Base-by-base conservation (phyloP, 2,329 filamentous ascomycete genomes). In the Xylariales sp. region DNA sequence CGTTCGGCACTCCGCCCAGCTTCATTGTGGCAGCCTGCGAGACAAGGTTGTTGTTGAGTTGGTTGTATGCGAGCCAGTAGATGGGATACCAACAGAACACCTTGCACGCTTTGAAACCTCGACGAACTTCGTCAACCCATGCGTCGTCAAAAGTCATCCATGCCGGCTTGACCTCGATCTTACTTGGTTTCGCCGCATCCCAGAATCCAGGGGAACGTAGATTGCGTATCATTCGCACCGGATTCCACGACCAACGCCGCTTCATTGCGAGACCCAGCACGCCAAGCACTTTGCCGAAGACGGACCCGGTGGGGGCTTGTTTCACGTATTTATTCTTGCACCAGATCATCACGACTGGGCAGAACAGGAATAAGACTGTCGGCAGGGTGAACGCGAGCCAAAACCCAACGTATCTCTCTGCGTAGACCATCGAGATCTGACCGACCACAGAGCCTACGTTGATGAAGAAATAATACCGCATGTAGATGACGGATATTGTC, bases 101-200 rank as follows among this genome's bases (percentile, higher is more conserved):
- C 49, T 76, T 71, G 68, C 82, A 86, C 43, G 83, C 82, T 52
- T 75, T 70, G 43, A 86, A 68, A 46, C 84, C 85, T 62, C 85
- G 82, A 39, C 73, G 72, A 36, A 89, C 80, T 57, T 90, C 84
- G 57, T 88, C 85, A 24, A 91, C 86, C 85, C 86, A 91, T 39
- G 78, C 78, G 51, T 91, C 87, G 47, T 91, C 86, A 51, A 88
- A 89, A 0, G 81, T 85, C 82, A 90, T 89, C 84, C 84, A 90
- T 0, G 42, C 29, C 0, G 85, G 85, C 48, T 70, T 58, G 2
- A 60, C 61, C 27, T 72, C 65, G 5, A 87, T 69, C 25, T 70
- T 66, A 57, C 79, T 84, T 3, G 85, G 85, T 65, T 86, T 86
- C 45, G 80, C 78, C 4, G 68, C 57, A 19, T 87, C 78, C 80